Evolutionary conservation across 495 filamentous ascomycete species (phyloP), one percentile per base, ranked within the genome.

Genomic region (Trichoderma asperelloides): DNA sequence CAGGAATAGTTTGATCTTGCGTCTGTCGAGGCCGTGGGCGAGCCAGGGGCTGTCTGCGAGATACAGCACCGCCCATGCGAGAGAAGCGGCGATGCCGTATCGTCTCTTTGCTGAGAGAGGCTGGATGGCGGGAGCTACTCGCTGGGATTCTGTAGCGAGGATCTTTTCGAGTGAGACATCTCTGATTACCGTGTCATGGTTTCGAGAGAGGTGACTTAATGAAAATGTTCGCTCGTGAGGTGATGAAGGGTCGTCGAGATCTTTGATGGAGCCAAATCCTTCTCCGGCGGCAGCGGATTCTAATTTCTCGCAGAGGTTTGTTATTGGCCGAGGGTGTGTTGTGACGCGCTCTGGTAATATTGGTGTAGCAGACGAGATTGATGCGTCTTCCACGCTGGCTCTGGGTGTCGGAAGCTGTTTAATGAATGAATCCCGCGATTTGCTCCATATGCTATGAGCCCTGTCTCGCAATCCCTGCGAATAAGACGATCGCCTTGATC

Each of bases 381-480:
- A 27, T 3, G 55, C 28, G 25, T 60, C 55, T 33, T 60, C 55
- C 13, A 60, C 55, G 13, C 55, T 60, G 6, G 55, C 55, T 60
- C 6, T 60, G 27, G 55, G 55, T 4, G 27, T 60, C 11, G 27
- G 55, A 30, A 60, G 55, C 55, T 28, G 55, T 30, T 60, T 60
- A 37, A 37, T 7, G 23, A 60, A 60, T 12, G 55, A 60, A 30
- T 60, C 55, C 7, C 55, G 55, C 5, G 55, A 60, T 60, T 60
- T 60, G 55, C 55, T 60, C 55, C 55, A 60, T 60, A 60, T 60
- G 55, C 27, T 60, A 7, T 60, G 55, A 6, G 55, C 55, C 23
- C 8, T 60, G 2, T 30, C 25, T 2, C 55, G 25, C 13, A 60
- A 11, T 3, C 25, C 15, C 9, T 60, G 51, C 23, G 51, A 60